phyloP scores from a whole-genome alignment of 2,329 filamentous ascomycete genomes.

The Aaosphaeria pasadenensis region DNA sequence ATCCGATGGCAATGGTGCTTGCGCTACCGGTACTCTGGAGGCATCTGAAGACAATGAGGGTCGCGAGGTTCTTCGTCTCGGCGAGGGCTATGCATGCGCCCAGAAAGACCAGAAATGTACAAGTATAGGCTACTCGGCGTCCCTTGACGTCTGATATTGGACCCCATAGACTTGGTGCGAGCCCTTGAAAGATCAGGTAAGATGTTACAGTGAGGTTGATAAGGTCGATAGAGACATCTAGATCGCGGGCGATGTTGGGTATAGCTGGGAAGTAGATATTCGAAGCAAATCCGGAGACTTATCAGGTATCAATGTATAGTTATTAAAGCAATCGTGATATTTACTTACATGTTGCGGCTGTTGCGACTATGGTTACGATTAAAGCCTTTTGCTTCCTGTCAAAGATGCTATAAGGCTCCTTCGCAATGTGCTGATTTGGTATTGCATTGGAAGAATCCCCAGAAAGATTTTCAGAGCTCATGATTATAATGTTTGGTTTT shows the following conservation, averaged over 20 bases:
- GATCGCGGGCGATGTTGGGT: slow-evolving; percentile 38
- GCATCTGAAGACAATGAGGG: slow-evolving; percentile 40
- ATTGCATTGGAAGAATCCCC: too few relatives aligned
- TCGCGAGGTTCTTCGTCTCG: slow-evolving; percentile 34
- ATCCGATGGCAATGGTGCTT: slow-evolving; percentile 43
- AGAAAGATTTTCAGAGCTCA: too few relatives aligned
- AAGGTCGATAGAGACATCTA: slow-evolving; percentile 33
- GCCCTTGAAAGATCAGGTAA: slow-evolving; percentile 45
- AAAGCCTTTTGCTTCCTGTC: not conserved
- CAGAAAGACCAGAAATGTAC: slow-evolving; percentile 41
- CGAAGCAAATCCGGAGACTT: slow-evolving; percentile 11
- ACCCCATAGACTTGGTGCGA: slow-evolving; percentile 44
- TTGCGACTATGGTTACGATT: not conserved
- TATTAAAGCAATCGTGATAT: not conserved
- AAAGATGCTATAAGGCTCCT: not conserved
- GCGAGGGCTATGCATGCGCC: slow-evolving; percentile 43
- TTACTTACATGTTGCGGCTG: not conserved
- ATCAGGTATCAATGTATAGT: not conserved
- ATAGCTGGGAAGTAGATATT: slow-evolving; percentile 49
- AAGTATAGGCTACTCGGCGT: slow-evolving; percentile 39
- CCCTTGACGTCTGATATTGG: slow-evolving; percentile 41
- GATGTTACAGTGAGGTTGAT: slow-evolving; percentile 47
- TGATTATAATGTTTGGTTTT: too few relatives aligned
- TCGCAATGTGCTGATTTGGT: too few relatives aligned
- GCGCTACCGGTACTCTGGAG: slow-evolving; percentile 45